These are phyloP conservation scores for Kwoniella shivajii DNA, from an alignment of 1,284 basidiomycete species.

Conservation along the genomic window DNA sequence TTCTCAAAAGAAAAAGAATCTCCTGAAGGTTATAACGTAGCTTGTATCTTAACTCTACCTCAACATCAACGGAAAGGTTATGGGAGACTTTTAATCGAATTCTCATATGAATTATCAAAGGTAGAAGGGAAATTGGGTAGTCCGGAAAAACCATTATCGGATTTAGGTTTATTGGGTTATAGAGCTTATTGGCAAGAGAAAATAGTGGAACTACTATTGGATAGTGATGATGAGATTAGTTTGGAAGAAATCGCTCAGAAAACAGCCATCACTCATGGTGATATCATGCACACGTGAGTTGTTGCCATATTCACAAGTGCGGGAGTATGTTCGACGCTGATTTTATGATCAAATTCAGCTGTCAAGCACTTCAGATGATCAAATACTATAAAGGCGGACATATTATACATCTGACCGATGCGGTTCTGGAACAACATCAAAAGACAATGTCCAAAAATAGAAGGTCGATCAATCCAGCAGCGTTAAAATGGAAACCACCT, in stretches of 20 bases:
- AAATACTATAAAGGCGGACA: conserved; percentile 96
- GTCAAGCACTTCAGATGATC: conserved; percentile 90
- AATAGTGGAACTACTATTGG: conserved; percentile 87
- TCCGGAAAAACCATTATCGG: conserved; percentile 96
- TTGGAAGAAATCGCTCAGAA: conserved; percentile 97
- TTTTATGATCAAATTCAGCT: conserved; percentile 59
- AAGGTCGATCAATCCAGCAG: conserved; percentile 76
- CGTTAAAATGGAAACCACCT: conserved; percentile 88
- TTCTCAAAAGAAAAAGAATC: conserved; percentile 99
- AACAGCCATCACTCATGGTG: conserved; percentile 94
- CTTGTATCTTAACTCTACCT: conserved; percentile 96
- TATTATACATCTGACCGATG: conserved; percentile 88
- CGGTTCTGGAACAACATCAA: conserved; percentile 86
- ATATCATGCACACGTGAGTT: conserved; percentile 96
- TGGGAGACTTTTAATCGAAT: conserved; percentile 94
- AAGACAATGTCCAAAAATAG: conserved; percentile 79
- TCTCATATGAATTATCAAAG: conserved; percentile 97
- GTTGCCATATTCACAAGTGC: background rate
- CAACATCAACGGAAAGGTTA: conserved; percentile 97
- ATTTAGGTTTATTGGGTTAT: conserved; percentile 90
- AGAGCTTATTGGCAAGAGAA: conserved; percentile 97
- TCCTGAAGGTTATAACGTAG: conserved; percentile 97
- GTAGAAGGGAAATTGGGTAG: conserved; percentile 93
- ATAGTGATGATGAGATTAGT: conserved; percentile 70
- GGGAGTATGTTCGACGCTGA: background rate